These are phyloP conservation scores for Gypsophila paniculata DNA, from an alignment of 179 eudicot species.

Conservation along the genomic window DNA sequence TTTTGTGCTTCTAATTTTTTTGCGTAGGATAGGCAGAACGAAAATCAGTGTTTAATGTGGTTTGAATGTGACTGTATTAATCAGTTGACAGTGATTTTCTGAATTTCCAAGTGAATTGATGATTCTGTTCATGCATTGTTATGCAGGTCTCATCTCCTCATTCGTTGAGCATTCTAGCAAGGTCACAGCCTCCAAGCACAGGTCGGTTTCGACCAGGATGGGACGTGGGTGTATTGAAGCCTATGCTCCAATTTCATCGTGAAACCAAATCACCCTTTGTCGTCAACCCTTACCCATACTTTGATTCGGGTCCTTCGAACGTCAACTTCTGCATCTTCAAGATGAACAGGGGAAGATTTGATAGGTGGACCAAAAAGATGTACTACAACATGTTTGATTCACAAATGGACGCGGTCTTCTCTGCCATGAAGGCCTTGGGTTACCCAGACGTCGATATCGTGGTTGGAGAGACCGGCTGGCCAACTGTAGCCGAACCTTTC, in stretches of 20 bases:
- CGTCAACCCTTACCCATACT: constrained; percentile 92
- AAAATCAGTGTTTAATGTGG: too few relatives aligned
- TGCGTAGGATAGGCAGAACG: too few relatives aligned
- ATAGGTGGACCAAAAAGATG: constrained; percentile 38
- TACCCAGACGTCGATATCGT: constrained; percentile 62
- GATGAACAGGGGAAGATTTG: constrained; percentile 38
- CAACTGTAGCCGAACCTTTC: constrained; percentile 53
- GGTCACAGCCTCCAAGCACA: constrained; percentile 67
- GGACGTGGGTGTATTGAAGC: constrained; percentile 59
- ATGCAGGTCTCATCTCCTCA: constrained; percentile 63
- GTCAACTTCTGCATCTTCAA: constrained; percentile 43
- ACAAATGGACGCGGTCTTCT: constrained; percentile 56
- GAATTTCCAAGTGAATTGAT: not conserved
- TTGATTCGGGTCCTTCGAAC: constrained; percentile 43
- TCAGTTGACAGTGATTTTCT: not conserved
- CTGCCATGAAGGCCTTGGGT: constrained; percentile 64
- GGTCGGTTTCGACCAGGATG: constrained; percentile 73
- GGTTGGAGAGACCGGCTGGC: constrained; percentile 94
- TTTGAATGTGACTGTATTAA: too few relatives aligned
- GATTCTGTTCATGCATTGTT: not conserved
- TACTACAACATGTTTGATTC: constrained; percentile 69
- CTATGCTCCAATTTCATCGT: constrained; percentile 64
- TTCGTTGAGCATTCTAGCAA: constrained; percentile 55
- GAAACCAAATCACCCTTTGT: constrained; percentile 67
- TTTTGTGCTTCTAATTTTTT: too few relatives aligned